Conservation (phyloP, 2,329 filamentous ascomycete species). For the Cyphellophora europaea region DNA sequence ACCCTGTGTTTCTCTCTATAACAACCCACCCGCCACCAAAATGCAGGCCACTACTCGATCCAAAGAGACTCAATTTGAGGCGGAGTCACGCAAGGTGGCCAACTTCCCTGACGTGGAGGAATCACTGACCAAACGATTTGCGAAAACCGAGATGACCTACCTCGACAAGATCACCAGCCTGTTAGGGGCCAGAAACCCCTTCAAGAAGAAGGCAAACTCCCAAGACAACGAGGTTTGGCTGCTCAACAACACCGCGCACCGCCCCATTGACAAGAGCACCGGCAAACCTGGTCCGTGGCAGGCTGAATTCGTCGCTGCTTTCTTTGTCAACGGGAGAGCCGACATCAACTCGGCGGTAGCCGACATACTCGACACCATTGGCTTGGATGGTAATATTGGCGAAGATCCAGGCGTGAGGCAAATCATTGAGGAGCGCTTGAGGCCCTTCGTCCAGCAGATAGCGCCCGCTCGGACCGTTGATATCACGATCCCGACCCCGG, state of each 20-base stretch:
- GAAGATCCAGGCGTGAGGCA: constrained; percentile 47
- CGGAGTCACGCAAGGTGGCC: constrained; percentile 18
- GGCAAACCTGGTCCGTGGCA: constrained; percentile 50
- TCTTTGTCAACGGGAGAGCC: constrained; percentile 64
- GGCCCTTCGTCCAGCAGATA: constrained; percentile 69
- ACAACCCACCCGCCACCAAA: too few species aligned
- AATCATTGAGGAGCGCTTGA: constrained; percentile 47
- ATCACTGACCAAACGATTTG: constrained; percentile 16
- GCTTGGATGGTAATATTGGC: constrained; percentile 49
- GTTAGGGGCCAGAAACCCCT: constrained; percentile 42
- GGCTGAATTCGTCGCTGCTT: constrained; percentile 73
- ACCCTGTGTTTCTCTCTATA: too few species aligned
- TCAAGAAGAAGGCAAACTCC: constrained; percentile 50
- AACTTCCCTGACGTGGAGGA: constrained; percentile 18
- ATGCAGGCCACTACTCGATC: too few species aligned
- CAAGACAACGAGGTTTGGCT: constrained; percentile 74
- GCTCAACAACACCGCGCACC: constrained; percentile 79
- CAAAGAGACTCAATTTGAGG: too few species aligned
- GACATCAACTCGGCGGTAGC: constrained; percentile 60
- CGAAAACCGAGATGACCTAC: constrained; percentile 17
- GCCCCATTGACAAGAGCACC: constrained; percentile 29
- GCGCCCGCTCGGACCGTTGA: constrained; percentile 60
- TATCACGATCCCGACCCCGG: constrained; percentile 44
- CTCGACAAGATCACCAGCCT: constrained; percentile 21
- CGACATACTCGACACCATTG: constrained; percentile 60